Evolutionary conservation across 2,329 filamentous ascomycete genomes (phyloP), one percentile per base, ranked within the genome.

Genomic region (Chaetomium olivaceum): DNA sequence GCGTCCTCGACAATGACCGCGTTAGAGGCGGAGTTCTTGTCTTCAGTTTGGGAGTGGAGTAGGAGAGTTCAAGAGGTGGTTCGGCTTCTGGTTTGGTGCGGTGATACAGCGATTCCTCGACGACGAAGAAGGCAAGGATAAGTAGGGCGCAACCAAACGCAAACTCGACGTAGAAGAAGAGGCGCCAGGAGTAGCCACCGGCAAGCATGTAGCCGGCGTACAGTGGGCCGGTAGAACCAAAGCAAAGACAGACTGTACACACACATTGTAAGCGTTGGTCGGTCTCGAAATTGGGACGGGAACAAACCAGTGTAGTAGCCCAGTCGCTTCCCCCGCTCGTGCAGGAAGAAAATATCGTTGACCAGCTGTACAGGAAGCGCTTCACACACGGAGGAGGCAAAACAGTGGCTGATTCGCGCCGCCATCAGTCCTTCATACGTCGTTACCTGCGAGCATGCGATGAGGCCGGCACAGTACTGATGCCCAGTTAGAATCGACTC

Each of bases 201-300:
- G 80, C 78, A 4, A 87, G 79, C 83, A 87, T 86, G 73, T 87
- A 87, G 6, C 84, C 83, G 0, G 84, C 83, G 43, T 83, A 85
- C 0, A 87, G 76, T 0, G 84, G 82, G 0, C 83, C 82, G 0
- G 82, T 82, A 0, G 82, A 74, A 3, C 83, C 83, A 27, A 84
- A 78, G 69, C 83, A 85, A 50, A 86, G 80, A 58, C 79, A 81
- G n/a, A 85, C 82, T 69, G 64, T 61, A n/a, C 19, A 14, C 2
- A 19, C 3, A n/a, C 2, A 36, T 3, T 12, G 16, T 57, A 3
- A 23, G 31, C 4, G 9, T 11, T 29, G 5, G 39, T 4, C 16
- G 2, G 12, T 19, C 50, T 4, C 7, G 19, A n/a, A 14, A n/a
- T 36, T 23, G 25, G 1, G 3, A 21, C 4, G 4, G 12, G 25